Evolutionary conservation across 805 yeast species (phyloP), one percentile per base, ranked within the genome.

Genomic region (Candida montana): DNA sequence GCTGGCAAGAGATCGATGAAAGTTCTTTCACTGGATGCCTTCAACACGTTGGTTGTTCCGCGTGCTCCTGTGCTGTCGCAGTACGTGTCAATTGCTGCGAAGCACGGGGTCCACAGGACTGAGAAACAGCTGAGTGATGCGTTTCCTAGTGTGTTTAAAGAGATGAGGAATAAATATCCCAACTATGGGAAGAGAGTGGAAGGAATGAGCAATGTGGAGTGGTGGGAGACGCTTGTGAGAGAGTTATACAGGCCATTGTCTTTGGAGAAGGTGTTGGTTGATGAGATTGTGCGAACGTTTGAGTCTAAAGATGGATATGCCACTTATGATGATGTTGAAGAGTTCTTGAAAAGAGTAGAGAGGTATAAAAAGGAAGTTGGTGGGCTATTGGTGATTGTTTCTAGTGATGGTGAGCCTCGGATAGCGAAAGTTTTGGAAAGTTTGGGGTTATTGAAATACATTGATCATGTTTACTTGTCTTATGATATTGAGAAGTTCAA

Each of bases 1-100:
- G 12, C 29, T 5, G n/a, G n/a, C 27, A 32, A 9, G 9, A n/a
- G 41, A 42, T 28, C 37, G 12, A 79, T 81, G 6, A 64, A 62
- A 31, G 55, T 80, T 4, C 59, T 83, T 0, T 76, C 88, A 1
- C 70, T 82, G 41, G 91, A 83, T 58, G 84, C 81, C 0, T 83
- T 79, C 60, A 79, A 77, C 33, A 83, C 90, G 0, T 57, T 83
- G 8, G 81, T 79, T 54, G 63, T 74, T 0, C 83, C 89, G 3
- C 66, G 64, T 16, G 61, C 61, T 23, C 75, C 84, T 0, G 72
- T 82, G 0, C 59, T 74, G 31, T 59, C 63, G n/a, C 81, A 74
- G 46, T 83, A 83, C 52, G 63, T 69, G 33, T 56, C 62, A 3
- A 69, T 79, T 5, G 77, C 78, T 0, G 39, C 53, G 7, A 65